These are phyloP conservation scores for Papiliotrema nemorosa DNA, from an alignment of 1,284 basidiomycete genomes.

Conservation along the genomic window DNA sequence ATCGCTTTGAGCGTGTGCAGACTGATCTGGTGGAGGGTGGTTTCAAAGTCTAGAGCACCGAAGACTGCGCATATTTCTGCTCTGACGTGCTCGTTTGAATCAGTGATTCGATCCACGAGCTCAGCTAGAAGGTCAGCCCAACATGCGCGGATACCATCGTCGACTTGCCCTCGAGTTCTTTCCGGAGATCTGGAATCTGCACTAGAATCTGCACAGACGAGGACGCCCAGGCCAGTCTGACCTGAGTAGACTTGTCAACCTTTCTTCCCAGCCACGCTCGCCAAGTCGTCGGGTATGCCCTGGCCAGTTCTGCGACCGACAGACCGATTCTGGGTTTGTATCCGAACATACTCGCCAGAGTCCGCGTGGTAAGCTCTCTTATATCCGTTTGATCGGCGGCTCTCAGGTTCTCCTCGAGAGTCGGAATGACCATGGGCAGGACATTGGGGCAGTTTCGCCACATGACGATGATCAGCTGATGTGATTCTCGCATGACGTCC, in stretches of 20 bases:
- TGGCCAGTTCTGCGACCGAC: slow-evolving; percentile 60
- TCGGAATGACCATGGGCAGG: slow-evolving; percentile 84
- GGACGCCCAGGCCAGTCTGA: slow-evolving; percentile 79
- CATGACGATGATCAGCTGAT: slow-evolving; percentile 80
- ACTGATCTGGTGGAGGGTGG: slow-evolving; percentile 75
- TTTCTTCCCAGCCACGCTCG: slow-evolving; percentile 73
- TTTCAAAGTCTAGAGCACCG: slow-evolving; percentile 84
- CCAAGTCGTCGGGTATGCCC: slow-evolving; percentile 82
- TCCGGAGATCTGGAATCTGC: slow-evolving; percentile 65
- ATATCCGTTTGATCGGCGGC: slow-evolving; percentile 67
- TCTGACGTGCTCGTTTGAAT: slow-evolving; percentile 89
- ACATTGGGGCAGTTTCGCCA: slow-evolving; percentile 75
- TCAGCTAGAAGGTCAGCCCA: slow-evolving; percentile 53
- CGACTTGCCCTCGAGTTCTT: slow-evolving; percentile 64
- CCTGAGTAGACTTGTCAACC: slow-evolving; percentile 68
- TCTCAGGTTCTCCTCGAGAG: slow-evolving; percentile 84
- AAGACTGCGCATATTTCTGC: slow-evolving; percentile 78
- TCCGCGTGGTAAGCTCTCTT: slow-evolving; percentile 73
- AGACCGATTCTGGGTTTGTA: slow-evolving; percentile 58
- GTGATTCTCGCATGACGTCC: slow-evolving; percentile 58
- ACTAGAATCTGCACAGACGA: slow-evolving; percentile 61
- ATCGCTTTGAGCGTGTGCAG: slow-evolving; percentile 62
- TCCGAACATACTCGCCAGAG: slow-evolving; percentile 85
- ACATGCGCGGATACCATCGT: slow-evolving; percentile 1
- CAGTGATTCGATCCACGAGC: slow-evolving; percentile 65